A percentile compares a stretch with the other conserved stretches of the same genome.
These are phyloP conservation scores for Coemansia sp. DNA, from an alignment of 192 early-diverging fungal species.

Conservation along the genomic window DNA sequence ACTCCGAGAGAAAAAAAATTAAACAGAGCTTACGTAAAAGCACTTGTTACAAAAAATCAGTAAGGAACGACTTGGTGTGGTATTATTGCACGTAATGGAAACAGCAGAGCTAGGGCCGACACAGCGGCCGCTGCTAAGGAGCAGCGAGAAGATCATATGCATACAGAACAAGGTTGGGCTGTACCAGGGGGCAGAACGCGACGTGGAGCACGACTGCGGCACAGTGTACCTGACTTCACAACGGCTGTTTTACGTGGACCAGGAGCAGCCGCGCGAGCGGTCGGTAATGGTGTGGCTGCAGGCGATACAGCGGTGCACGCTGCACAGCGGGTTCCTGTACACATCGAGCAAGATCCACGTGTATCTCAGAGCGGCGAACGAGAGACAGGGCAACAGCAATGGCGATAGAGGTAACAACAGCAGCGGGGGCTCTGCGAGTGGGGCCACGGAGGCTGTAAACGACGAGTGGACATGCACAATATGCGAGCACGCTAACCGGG, in stretches of 20 bases:
- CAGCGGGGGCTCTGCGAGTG: neutral
- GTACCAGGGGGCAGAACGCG: conserved; percentile 38
- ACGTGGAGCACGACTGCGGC: conserved; percentile 68
- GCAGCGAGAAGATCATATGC: conserved; percentile 41
- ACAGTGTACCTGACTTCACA: conserved; percentile 70
- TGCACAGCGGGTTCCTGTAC: conserved; percentile 47
- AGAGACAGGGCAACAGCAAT: neutral
- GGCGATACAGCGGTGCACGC: conserved; percentile 34
- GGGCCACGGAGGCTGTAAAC: neutral
- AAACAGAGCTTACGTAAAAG: neutral
- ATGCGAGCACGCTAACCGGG: conserved; percentile 40
- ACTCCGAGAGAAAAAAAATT: too few species aligned
- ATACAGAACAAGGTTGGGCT: conserved; percentile 49
- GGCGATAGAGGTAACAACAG: conserved; percentile 6
- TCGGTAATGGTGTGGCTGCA: conserved; percentile 59
- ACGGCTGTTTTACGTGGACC: conserved; percentile 79
- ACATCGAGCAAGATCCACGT: conserved; percentile 41
- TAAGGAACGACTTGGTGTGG: neutral
- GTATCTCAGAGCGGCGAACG: conserved; percentile 10
- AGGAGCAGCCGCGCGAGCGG: conserved; percentile 51
- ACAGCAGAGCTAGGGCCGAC: conserved; percentile 43
- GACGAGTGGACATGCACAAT: conserved; percentile 44
- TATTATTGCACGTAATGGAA: conserved; percentile 22
- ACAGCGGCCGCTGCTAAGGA: conserved; percentile 43
- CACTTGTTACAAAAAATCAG: neutral